Evolutionary conservation across 768 basidiomycete genomes (phyloP), one percentile per base, ranked within the genome.

Genomic region (Tremella yokohamensis): DNA sequence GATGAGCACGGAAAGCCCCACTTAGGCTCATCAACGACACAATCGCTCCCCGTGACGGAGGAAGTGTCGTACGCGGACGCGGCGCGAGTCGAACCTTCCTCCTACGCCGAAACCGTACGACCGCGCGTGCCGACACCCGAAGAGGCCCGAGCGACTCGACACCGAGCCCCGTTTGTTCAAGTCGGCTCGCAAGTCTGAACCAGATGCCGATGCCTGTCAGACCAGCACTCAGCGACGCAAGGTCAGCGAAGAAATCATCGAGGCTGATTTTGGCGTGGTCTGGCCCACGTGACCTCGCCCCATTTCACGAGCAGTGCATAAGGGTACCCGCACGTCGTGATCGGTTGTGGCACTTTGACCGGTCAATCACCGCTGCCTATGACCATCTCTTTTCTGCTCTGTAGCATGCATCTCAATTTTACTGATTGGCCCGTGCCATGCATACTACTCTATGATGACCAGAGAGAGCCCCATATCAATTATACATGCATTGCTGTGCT

Each of bases 211-310:
- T 72, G 82, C 83, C 4, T 87, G 84, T 68, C 82, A 84, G 70
- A 84, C 85, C 0, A 77, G 82, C 39, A 84, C 85, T 3, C 81
- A 78, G 16, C 78, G 80, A 52, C 88, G 86, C 72, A 81, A 83
- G 61, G 80, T 92, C 0, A 82, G 85, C 1, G 84, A 85, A 66
- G 82, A 83, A 29, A 79, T 79, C 3, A 80, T 94, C 24, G 83
- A 85, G 64, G 84, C 71, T 12, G 71, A 73, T 57, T 58, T 58
- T 18, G 48, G 85, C n/a, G n/a, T n/a, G n/a, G n/a, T n/a, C n/a
- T n/a, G n/a, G n/a, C n/a, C n/a, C n/a, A n/a, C n/a, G n/a, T n/a
- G n/a, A n/a, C n/a, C n/a, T n/a, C n/a, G n/a, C n/a, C n/a, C n/a
- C n/a, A n/a, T n/a, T n/a, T n/a, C n/a, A n/a, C n/a, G n/a, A n/a